Base-by-base conservation (phyloP, 352 stramenopile species). In the Globisporangium yorkense region DNA sequence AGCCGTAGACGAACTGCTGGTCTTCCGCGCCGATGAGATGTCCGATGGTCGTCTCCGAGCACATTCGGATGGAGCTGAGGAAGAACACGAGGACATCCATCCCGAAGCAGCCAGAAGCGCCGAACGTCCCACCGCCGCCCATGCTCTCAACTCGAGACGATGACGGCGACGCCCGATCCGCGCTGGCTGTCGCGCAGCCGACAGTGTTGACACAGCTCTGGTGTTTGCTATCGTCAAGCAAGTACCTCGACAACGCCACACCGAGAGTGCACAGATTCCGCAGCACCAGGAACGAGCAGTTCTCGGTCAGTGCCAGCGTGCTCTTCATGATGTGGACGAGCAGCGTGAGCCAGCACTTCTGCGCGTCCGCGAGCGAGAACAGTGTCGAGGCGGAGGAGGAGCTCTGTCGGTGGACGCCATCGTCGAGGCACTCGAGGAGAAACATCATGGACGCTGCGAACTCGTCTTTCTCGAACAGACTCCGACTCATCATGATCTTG, bases 1-100 rank as follows among this genome's bases (percentile, higher is more conserved):
- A 74, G 2, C 75, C 71, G 51, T 87, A 89, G 59, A 91, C 87
- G 43, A 90, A 89, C 16, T 84, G 83, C 29, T 89, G 77, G 13
- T 80, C 66, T 33, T 89, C 80, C 0, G 52, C 49, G 7, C 80
- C 77, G 20, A 93, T 31, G 1, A 72, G 31, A 56, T 81, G 71
- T 0, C 29, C 61, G 15, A 80, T 62, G 5, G 62, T 57, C 9
- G 68, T 41, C 20, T 80, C 64, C 10, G 68, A 57, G 29, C 67
- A 85, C 60, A 72, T 66, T 33, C 77, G 65, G 31, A 78, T 70
- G 10, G 68, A 73, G 29, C 63, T 67, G 6, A 88, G 48, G 15
- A 88, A 68, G 49, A 89, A 88, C 5, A 60, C 27, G 18, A 89
- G 59, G 46, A 75, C 70, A 15, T 82, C 71, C 1, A 59, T 74